These are phyloP conservation scores for Hyaloperonospora brassicae DNA, from an alignment of 352 stramenopile genomes.

Conservation along the genomic window DNA sequence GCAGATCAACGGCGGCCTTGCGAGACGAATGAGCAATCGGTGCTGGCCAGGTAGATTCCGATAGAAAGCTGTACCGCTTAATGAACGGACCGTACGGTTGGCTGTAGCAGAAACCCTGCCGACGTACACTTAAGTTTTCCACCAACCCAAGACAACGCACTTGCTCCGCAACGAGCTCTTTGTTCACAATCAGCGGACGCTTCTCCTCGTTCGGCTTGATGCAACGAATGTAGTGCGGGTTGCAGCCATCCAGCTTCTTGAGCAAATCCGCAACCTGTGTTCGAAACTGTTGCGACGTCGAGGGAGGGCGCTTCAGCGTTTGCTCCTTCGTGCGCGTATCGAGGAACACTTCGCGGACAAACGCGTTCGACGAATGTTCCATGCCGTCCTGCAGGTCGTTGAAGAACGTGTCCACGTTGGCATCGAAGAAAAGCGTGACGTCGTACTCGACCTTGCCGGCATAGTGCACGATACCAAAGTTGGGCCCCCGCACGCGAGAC, in stretches of 20 bases:
- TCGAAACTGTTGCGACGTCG: conserved; percentile 79
- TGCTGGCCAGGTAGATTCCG: conserved; percentile 58
- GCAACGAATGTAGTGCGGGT: conserved; percentile 87
- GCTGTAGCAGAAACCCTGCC: conserved; percentile 81
- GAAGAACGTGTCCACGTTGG: conserved; percentile 82
- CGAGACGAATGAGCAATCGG: conserved; percentile 60
- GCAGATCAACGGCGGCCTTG: conserved; percentile 61
- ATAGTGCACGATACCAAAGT: conserved; percentile 81
- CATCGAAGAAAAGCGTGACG: conserved; percentile 77
- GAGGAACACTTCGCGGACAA: conserved; percentile 72
- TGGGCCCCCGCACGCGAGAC: conserved; percentile 56
- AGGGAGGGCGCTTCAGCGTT: conserved; percentile 78
- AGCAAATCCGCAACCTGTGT: conserved; percentile 73
- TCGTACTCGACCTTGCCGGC: conserved; percentile 83
- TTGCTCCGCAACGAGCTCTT: conserved; percentile 62
- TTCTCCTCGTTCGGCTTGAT: conserved; percentile 89
- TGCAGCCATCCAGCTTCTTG: conserved; percentile 78
- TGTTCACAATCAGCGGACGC: conserved; percentile 54
- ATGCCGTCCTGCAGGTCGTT: conserved; percentile 72
- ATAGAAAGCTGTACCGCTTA: conserved; percentile 84
- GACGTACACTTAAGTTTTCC: conserved; percentile 75
- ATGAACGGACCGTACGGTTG: conserved; percentile 73
- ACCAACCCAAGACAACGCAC: conserved; percentile 76
- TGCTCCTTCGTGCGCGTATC: conserved; percentile 73
- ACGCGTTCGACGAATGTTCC: conserved; percentile 58